Conservation (phyloP, 257 asterid genomes). For the Knoxia roxburghii region DNA sequence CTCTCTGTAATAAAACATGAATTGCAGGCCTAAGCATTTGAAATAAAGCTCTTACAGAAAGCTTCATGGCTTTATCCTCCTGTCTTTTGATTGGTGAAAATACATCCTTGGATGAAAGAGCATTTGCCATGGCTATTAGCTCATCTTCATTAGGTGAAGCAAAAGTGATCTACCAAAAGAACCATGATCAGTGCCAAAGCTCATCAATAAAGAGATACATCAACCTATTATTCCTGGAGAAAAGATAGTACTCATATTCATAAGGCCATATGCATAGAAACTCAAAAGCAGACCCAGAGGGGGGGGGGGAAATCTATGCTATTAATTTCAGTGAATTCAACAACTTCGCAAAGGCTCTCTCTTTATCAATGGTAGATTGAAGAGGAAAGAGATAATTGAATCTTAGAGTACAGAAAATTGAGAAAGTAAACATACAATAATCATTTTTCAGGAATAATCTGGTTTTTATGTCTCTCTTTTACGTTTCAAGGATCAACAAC, state of each 20-base stretch:
- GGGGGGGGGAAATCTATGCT: too few species aligned
- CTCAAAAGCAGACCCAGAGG: neutral
- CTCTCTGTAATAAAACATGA: conserved; percentile 67
- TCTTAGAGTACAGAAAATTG: neutral
- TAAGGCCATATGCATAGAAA: neutral
- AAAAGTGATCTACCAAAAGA: conserved; percentile 56
- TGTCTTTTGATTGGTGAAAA: conserved; percentile 41
- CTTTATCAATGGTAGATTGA: neutral
- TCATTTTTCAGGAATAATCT: neutral
- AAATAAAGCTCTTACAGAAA: conserved; percentile 44
- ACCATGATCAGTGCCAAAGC: conserved; percentile 9
- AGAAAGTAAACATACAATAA: neutral
- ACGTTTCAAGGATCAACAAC: neutral
- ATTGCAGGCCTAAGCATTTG: conserved; percentile 69
- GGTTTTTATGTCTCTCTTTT: neutral
- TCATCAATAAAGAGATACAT: too few species aligned
- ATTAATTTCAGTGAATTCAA: neutral
- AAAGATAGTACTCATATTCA: neutral
- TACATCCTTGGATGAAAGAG: conserved; percentile 39
- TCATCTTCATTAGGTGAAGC: conserved; percentile 94
- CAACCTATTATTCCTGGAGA: neutral
- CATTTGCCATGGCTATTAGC: conserved; percentile 92
- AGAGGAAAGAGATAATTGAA: neutral
- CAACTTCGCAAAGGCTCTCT: too few species aligned
- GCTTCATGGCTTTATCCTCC: conserved; percentile 17